Conservation (phyloP, 768 basidiomycete genomes). For the Suillus clintonianus region DNA sequence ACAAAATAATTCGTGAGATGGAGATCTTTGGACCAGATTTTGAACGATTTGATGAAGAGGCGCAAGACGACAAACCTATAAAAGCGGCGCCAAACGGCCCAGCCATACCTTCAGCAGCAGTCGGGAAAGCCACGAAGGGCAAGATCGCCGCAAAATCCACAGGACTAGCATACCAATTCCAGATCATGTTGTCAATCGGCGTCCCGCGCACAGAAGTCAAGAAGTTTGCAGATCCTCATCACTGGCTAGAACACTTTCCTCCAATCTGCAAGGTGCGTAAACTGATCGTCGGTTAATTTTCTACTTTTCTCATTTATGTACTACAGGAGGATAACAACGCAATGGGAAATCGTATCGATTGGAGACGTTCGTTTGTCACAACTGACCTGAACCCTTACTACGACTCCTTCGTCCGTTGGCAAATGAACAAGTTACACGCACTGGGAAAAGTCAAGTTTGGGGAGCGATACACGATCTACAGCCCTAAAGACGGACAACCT, state of each 20-base stretch:
- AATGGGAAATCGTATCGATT: conserved; percentile 96
- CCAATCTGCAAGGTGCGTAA: conserved; percentile 82
- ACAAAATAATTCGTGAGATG: conserved; percentile 97
- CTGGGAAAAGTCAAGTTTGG: conserved; percentile 97
- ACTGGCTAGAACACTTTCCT: conserved; percentile 95
- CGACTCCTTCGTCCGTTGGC: conserved; percentile 97
- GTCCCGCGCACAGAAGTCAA: conserved; percentile 90
- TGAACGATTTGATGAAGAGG: conserved; percentile 50
- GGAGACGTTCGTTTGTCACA: conserved; percentile 93
- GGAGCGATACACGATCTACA: conserved; percentile 97
- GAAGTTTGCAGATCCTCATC: conserved; percentile 91
- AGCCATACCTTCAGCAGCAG: conserved; percentile 44
- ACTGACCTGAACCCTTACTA: conserved; percentile 97
- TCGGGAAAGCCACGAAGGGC: conserved; percentile 91
- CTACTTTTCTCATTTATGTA: not conserved
- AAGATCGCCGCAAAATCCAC: conserved; percentile 93
- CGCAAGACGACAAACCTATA: conserved; percentile 46
- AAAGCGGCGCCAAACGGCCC: conserved; percentile 44
- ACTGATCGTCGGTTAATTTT: not conserved
- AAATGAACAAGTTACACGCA: conserved; percentile 87
- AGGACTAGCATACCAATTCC: conserved; percentile 95
- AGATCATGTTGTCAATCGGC: conserved; percentile 95
- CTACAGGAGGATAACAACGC: conserved; percentile 69
- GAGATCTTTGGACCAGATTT: conserved; percentile 94
- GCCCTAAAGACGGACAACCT: conserved; percentile 96